phyloP scores from a whole-genome alignment of 1,284 basidiomycete genomes.

The Ustilago lituana region DNA sequence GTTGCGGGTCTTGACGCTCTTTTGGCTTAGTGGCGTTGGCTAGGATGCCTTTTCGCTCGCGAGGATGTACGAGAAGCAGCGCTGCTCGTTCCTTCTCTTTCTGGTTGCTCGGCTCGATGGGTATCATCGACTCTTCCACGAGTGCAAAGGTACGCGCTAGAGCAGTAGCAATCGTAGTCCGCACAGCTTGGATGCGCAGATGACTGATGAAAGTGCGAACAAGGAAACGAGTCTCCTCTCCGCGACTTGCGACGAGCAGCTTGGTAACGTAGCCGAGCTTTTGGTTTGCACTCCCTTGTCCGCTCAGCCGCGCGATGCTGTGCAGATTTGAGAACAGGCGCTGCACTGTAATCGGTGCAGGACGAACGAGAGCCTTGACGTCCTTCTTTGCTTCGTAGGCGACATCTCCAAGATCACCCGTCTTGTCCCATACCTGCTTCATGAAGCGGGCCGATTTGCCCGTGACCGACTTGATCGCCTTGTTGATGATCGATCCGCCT shows the following conservation, averaged over 20 bases:
- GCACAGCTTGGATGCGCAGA: constrained; percentile 82
- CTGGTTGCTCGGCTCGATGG: constrained; percentile 6
- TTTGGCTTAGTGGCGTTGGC: constrained; percentile 64
- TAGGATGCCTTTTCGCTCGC: constrained; percentile 54
- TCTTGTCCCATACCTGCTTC: constrained; percentile 70
- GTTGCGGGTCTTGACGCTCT: constrained; percentile 61
- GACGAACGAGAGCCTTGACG: constrained; percentile 60
- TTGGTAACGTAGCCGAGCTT: constrained; percentile 84
- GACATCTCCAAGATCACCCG: constrained; percentile 65
- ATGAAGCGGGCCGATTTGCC: constrained; percentile 78
- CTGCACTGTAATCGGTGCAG: constrained; percentile 57
- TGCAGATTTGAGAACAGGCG: constrained; percentile 63
- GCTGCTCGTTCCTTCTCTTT: constrained; percentile 29
- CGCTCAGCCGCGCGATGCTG: constrained; percentile 73
- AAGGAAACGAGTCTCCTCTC: constrained; percentile 86
- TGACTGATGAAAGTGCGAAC: constrained; percentile 83
- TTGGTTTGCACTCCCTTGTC: constrained; percentile 77
- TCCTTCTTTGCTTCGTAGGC: constrained; percentile 63
- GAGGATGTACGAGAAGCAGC: constrained; percentile 26
- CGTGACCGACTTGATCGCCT: constrained; percentile 82
- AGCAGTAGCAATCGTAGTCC: constrained; percentile 82
- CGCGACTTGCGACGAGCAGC: constrained; percentile 82
- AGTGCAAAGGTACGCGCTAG: constrained; percentile 83
- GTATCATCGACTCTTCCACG: constrained; percentile 24
- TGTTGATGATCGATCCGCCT: constrained; percentile 76